Evolutionary conservation across 2,329 filamentous ascomycete genomes (phyloP).

Genomic region (Fusarium fracticaudum): DNA sequence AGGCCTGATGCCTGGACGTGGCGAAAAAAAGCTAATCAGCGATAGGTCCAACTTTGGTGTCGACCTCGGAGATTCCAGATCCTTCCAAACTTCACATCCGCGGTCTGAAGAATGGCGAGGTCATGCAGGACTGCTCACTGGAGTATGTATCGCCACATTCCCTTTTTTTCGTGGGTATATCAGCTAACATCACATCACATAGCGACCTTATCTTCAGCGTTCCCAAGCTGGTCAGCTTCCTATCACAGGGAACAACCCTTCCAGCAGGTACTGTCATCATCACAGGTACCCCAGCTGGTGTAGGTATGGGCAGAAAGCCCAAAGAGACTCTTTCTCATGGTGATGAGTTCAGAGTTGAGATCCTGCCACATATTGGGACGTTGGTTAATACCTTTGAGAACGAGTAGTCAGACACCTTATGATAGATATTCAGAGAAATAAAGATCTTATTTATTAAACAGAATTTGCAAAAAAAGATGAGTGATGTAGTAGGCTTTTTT

Average conservation of each 20-base stretch:
- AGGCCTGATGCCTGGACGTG: rapidly evolving
- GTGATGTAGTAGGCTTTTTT: not conserved
- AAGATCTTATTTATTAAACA: rapidly evolving
- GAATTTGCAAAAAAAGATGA: not conserved
- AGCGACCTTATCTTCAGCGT: conserved; percentile 66
- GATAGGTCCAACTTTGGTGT: not conserved
- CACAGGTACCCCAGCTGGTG: conserved; percentile 55
- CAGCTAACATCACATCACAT: not conserved
- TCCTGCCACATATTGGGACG: conserved; percentile 55
- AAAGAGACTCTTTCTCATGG: conserved; percentile 51
- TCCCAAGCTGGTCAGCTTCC: conserved; percentile 53
- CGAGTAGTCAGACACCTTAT: not conserved
- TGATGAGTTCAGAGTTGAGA: conserved; percentile 56
- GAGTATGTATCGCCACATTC: not conserved
- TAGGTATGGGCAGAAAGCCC: conserved; percentile 51
- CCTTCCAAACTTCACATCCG: not conserved
- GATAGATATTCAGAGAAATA: not conserved
- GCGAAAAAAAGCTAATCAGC: not conserved
- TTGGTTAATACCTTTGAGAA: conserved; percentile 46
- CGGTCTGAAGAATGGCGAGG: not conserved
- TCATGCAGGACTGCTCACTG: not conserved
- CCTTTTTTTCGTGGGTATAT: rapidly evolving
- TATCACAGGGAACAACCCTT: conserved; percentile 56
- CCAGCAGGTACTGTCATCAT: conserved; percentile 54
- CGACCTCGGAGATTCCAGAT: not conserved